Base-by-base conservation (phyloP, 164 flowering plant genomes). In the Kalanchoe fedtschenkoi region DNA sequence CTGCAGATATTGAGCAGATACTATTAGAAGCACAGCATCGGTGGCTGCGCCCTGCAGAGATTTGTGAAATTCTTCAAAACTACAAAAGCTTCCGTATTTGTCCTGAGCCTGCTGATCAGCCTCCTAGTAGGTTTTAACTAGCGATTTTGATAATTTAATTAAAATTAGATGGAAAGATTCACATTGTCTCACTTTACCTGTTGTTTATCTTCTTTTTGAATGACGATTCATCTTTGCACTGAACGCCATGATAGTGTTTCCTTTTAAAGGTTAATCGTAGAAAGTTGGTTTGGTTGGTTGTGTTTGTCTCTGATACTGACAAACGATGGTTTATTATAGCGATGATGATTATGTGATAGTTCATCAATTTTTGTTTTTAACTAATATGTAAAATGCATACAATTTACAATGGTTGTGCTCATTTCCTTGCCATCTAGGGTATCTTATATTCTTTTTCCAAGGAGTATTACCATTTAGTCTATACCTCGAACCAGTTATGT, bases 71-170 rank as follows among this genome's bases (percentile, higher is more conserved):
- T 55, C 83, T 86, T 57, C 77, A 76, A 35, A 93, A 89, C 71
- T 78, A 82, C 75, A 68, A 58, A 42, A 82, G 74, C 59, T 93
- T 89, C 66, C 80, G 65, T 38, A 86, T 93, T 73, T 72, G 89
- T 34, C 71, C 87, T 28, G 96, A 89, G 76, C 90, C 98, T 68
- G 87, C 96, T 59, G 72, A 70, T 42, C 81, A 64, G 73, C 98
- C 98, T 47, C 77, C 95, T 7, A 83, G 98, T 92, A 87, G 71
- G 84, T 62, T 1, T 41, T 44, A 58, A 60, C 19, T 7, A 38
- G 4, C 41, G 19, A 42, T 39, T 66, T 11, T 21, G 41, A 56
- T 16, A 15, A 30, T 64, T 24, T 47, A 21, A n/a, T 19, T 16
- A 28, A 5, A 35, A 16, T 9, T 34, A 19, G 0, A 9, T 28